Percentiles rank a stretch among this genome's conserved stretches.
These are phyloP conservation scores for Claviceps purpurea DNA, from an alignment of 2,329 filamentous ascomycete genomes.

Conservation along the genomic window DNA sequence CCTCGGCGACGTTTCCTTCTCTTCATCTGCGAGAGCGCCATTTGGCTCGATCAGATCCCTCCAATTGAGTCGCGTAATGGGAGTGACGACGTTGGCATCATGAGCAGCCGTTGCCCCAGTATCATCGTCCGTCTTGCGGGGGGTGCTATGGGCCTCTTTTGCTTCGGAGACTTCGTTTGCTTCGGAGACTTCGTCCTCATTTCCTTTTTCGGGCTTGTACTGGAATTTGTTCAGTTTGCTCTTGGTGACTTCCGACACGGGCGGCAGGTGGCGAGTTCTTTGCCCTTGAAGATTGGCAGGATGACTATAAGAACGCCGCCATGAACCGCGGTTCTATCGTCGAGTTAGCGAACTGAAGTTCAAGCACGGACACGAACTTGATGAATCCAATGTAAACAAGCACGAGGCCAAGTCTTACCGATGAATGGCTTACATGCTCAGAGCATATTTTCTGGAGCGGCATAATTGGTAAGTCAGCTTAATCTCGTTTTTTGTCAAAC, in stretches of 20 bases:
- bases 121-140: conserved; percentile 11
- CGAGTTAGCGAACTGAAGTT: neutral
- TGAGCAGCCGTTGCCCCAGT: neutral
- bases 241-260: conserved; percentile 45
- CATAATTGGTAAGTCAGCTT: conserved; percentile 13
- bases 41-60: conserved; percentile 40
- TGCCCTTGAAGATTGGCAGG: conserved; percentile 24
- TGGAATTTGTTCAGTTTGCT: conserved; percentile 47
- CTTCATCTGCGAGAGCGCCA: conserved; percentile 26
- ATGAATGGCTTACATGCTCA: conserved; percentile 19
- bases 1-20: conserved; percentile 40
- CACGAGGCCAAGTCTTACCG: conserved; percentile 14
- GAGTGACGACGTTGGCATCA: conserved; percentile 22
- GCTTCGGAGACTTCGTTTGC: conserved; percentile 7
- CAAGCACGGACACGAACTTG: neutral
- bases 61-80: conserved; percentile 40
- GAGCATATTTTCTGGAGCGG: conserved; percentile 30
- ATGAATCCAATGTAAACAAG: neutral
- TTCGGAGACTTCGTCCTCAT: conserved; percentile 9
- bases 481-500: conserved; percentile 4
- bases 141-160: neutral
- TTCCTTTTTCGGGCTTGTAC: conserved; percentile 16
- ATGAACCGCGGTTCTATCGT: conserved; percentile 28
- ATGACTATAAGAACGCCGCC: conserved; percentile 42
- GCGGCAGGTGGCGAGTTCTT: conserved; percentile 26